phyloP scores from a whole-genome alignment of 2,329 filamentous ascomycete genomes.

The Trichoderma pleuroti region DNA sequence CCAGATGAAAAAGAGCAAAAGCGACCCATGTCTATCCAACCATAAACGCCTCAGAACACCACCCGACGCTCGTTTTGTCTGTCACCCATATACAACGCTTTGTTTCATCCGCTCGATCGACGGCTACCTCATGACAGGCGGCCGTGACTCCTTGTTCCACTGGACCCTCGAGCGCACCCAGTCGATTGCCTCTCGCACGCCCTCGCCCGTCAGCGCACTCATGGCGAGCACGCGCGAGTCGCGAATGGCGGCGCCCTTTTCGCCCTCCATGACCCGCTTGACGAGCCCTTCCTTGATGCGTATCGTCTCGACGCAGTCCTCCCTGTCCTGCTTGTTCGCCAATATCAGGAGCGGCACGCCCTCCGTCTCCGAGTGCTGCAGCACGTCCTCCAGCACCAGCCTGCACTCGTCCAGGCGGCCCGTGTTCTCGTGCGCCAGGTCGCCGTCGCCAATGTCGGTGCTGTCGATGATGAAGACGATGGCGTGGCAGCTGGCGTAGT shows the following conservation, averaged over 20 bases:
- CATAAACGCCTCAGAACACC: slow-evolving; percentile 11
- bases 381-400: slow-evolving; percentile 81
- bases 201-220: slow-evolving; percentile 81
- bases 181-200: slow-evolving; percentile 92
- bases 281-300: slow-evolving; percentile 96
- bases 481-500: slow-evolving; percentile 90
- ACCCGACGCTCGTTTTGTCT: neutral
- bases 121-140: slow-evolving; percentile 82
- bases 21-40: slow-evolving; percentile 10
- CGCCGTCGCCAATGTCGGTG: slow-evolving; percentile 84
- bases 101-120: neutral
- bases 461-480: slow-evolving; percentile 98
- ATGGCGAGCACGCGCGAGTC: slow-evolving; percentile 90
- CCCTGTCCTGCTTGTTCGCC: slow-evolving; percentile 96
- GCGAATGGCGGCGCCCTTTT: slow-evolving; percentile 78
- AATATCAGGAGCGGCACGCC: slow-evolving; percentile 89
- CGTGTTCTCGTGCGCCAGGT: slow-evolving; percentile 50
- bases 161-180: slow-evolving; percentile 89
- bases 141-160: slow-evolving; percentile 93
- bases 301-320: slow-evolving; percentile 96
- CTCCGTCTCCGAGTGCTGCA: slow-evolving; percentile 82
- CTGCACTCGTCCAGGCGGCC: slow-evolving; percentile 82
- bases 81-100: neutral
- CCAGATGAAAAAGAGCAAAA: slow-evolving; percentile 5
- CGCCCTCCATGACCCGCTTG: slow-evolving; percentile 91